Evolutionary conservation across 2,329 filamentous ascomycete species (phyloP).

Genomic region (Pseudonectria foliicola): DNA sequence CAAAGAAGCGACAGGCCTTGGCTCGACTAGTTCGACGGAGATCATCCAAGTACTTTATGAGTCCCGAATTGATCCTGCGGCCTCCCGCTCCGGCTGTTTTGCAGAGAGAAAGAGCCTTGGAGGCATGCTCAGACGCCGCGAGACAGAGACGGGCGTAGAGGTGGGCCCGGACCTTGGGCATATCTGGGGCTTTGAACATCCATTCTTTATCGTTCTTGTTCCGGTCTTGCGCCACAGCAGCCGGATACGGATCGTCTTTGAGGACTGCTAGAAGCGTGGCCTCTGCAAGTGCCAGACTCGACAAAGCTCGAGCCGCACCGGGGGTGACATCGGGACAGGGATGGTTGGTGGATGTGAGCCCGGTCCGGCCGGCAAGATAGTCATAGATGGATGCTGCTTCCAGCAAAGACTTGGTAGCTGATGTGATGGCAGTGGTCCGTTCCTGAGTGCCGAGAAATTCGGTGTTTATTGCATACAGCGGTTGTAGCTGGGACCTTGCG

Average conservation of each 20-base stretch:
- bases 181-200: slow-evolving; percentile 89
- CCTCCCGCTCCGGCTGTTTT: slow-evolving; percentile 30
- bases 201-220: slow-evolving; percentile 84
- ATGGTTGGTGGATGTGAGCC: slow-evolving; percentile 31
- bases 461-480: slow-evolving; percentile 60
- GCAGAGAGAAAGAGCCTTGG: slow-evolving; percentile 55
- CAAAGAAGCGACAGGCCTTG: slow-evolving; percentile 84
- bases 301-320: slow-evolving; percentile 47
- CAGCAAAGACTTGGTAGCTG: slow-evolving; percentile 70
- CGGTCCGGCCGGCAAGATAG: slow-evolving; percentile 56
- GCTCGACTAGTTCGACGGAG: slow-evolving; percentile 68
- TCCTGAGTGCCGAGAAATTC: slow-evolving; percentile 57
- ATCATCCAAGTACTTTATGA: slow-evolving; percentile 70
- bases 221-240: slow-evolving; percentile 70
- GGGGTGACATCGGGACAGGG: slow-evolving; percentile 49
- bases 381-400: slow-evolving; percentile 73
- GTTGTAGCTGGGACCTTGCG: slow-evolving; percentile 65
- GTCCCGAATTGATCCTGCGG: slow-evolving; percentile 53
- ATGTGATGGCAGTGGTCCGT: slow-evolving; percentile 60
- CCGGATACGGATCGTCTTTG: slow-evolving; percentile 91
- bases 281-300: slow-evolving; percentile 70
- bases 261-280: slow-evolving; percentile 83
- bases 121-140: slow-evolving; percentile 80
- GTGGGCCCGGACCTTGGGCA: slow-evolving; percentile 82
- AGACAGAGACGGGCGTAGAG: slow-evolving; percentile 84